phyloP scores from a whole-genome alignment of 1,284 basidiomycete species.

The Stereum hirsutum region DNA sequence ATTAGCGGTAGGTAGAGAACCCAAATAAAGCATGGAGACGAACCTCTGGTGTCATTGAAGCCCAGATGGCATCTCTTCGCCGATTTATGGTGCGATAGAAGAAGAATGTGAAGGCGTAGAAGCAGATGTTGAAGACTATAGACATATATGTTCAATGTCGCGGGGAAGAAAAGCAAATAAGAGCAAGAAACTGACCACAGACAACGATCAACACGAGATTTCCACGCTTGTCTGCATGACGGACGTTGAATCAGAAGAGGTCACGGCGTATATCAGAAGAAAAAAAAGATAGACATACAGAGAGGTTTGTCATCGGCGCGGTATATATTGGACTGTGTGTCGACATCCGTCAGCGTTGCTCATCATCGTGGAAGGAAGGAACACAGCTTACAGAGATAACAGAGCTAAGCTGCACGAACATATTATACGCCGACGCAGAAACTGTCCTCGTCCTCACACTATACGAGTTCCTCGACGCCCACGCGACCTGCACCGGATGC shows the following conservation, averaged over 20 bases:
- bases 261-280: neutral
- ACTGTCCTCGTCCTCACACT: conserved; percentile 49
- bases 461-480: conserved; percentile 53
- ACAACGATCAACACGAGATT: conserved; percentile 28
- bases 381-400: conserved; percentile 34
- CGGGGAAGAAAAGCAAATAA: too few species aligned
- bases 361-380: neutral
- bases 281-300: conserved; percentile 24
- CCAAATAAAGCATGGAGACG: conserved; percentile 4
- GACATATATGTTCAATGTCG: too few species aligned
- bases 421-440: conserved; percentile 53
- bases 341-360: too few species aligned
- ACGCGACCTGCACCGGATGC: conserved; percentile 43
- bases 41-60: conserved; percentile 40
- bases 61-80: conserved; percentile 43
- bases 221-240: conserved; percentile 26
- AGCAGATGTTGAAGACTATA: conserved; percentile 30
- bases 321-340: conserved; percentile 26
- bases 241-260: neutral
- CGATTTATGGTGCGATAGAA: conserved; percentile 49
- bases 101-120: conserved; percentile 41
- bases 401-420: conserved; percentile 50
- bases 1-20: neutral
- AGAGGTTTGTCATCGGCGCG: conserved; percentile 29
- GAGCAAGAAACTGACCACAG: too few species aligned